Evolutionary conservation across 2,329 filamentous ascomycete genomes (phyloP).

Genomic region (Allantophomopsis cytisporea): DNA sequence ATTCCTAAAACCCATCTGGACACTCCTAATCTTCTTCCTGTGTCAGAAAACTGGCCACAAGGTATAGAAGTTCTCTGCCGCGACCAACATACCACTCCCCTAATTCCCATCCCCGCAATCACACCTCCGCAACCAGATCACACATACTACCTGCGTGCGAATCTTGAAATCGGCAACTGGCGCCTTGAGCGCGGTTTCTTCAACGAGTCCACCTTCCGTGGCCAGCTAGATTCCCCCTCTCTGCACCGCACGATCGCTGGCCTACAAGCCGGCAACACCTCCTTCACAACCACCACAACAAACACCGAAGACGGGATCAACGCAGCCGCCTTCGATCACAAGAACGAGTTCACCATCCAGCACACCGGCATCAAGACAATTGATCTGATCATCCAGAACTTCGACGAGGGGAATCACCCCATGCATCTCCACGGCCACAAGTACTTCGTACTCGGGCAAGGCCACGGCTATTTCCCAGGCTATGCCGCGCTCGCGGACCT

Average conservation of each 20-base stretch:
- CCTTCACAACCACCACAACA: constrained; percentile 23
- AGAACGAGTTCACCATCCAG: constrained; percentile 45
- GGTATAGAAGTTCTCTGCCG: constrained; percentile 17
- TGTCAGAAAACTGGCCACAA: constrained; percentile 28
- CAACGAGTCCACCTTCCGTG: constrained; percentile 39
- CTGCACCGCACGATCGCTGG: constrained; percentile 35
- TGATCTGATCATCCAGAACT: constrained; percentile 66
- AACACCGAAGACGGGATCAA: constrained; percentile 33
- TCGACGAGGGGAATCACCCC: constrained; percentile 56
- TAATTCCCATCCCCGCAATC: constrained; percentile 27
- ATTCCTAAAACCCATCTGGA: constrained; percentile 5
- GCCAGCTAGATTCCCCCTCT: constrained; percentile 30
- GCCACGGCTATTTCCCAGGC: constrained; percentile 47
- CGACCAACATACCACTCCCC: constrained; percentile 24
- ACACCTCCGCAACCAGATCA: constrained; percentile 33
- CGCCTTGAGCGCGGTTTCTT: constrained; percentile 43
- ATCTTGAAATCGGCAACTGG: constrained; percentile 45
- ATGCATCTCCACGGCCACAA: constrained; percentile 66
- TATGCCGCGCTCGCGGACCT: constrained; percentile 22
- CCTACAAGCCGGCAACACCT: constrained; percentile 25
- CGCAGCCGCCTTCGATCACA: constrained; percentile 28
- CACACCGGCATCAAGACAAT: constrained; percentile 46
- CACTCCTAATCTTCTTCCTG: not conserved
- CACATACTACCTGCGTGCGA: constrained; percentile 38
- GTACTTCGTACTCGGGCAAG: constrained; percentile 46